Evolutionary conservation across 1,284 basidiomycete species (phyloP), one percentile per base, ranked within the genome.

Genomic region (Mycena citricolor): DNA sequence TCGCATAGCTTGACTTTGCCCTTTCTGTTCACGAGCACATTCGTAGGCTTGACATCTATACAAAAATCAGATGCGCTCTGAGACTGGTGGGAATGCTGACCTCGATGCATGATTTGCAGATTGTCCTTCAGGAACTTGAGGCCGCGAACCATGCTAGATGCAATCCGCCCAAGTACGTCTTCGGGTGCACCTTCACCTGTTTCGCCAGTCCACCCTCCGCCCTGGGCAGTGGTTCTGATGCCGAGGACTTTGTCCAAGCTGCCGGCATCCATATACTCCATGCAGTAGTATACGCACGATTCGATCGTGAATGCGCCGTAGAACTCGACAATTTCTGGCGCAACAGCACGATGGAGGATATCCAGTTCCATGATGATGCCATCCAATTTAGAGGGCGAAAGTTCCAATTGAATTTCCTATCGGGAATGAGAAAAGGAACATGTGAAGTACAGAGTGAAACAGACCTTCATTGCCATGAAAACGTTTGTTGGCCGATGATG

Each of bases 241-340:
- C 65, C 68, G 39, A 69, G 65, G 21, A 98, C 76, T 52, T 90
- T 93, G 64, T 98, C 95, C 36, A 99, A 74, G 44, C 85, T 90
- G 13, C 94, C 93, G 3, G 91, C 93, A 61, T 99, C 94, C 95
- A 99, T 98, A 68, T 87, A 93, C 71, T 99, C 95, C 94, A 99
- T 98, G 69, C 95, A 98, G 67, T 97, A 98, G 68, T 98, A 98
- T 26, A 99, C 95, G 66, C 90, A 99, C 19, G 88, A 91, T 65
- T 99, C 95, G 65, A 97, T 94, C 65, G 97, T 98, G 73, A 99
- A 99, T 3, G 95, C 95, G 32, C 95, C 95, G 65, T 97, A 98
- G 59, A 99, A 99, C 57, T 98, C 95, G 61, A 99, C 91, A 54
- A 99, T 98, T 62, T 92, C 85, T 5, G 88, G 87, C 11, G 89